Evolutionary conservation across 345 rosid genomes (phyloP).

Genomic region (Aquilaria sinensis): DNA sequence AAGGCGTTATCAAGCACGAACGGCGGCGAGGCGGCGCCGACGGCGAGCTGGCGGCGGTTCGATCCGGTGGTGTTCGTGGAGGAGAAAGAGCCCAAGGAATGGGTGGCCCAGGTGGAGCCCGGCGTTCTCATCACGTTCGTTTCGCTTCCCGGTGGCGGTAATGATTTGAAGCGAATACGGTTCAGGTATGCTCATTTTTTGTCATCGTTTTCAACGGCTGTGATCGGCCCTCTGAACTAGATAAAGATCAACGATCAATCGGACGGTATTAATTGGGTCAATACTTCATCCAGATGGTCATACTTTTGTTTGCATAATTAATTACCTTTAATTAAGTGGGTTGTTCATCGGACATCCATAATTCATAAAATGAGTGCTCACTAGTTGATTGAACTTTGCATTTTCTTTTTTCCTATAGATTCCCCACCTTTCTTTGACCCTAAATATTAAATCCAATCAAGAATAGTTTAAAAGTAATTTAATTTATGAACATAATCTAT

Average conservation of each 20-base stretch:
- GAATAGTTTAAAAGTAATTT: too few species aligned
- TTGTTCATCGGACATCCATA: neutral
- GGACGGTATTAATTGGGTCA: slow-evolving; percentile 14
- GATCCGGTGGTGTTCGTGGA: slow-evolving; percentile 67
- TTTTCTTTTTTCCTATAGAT: neutral
- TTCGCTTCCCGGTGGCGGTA: slow-evolving; percentile 90
- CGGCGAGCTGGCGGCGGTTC: slow-evolving; percentile 53
- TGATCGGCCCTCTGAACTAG: slow-evolving; percentile 5
- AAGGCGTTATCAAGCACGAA: slow-evolving; percentile 49
- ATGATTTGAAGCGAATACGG: slow-evolving; percentile 88
- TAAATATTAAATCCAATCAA: too few species aligned
- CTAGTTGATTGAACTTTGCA: slow-evolving; percentile 13
- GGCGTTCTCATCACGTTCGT: slow-evolving; percentile 90
- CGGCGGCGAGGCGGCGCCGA: slow-evolving; percentile 81
- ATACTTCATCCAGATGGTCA: too few species aligned
- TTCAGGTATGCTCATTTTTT: slow-evolving; percentile 52
- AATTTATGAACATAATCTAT: too few species aligned
- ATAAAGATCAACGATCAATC: slow-evolving; percentile 14
- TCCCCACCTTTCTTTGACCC: too few species aligned
- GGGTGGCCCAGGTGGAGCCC: slow-evolving; percentile 99
- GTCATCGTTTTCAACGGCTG: slow-evolving; percentile 12
- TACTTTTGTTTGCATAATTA: neutral
- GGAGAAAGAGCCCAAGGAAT: slow-evolving; percentile 85
- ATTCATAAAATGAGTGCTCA: too few species aligned
- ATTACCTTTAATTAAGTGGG: neutral